A percentile compares a stretch with the other conserved stretches of the same genome.
Conservation (phyloP, 2,329 filamentous ascomycete genomes). For the Nectriaceae sp. region DNA sequence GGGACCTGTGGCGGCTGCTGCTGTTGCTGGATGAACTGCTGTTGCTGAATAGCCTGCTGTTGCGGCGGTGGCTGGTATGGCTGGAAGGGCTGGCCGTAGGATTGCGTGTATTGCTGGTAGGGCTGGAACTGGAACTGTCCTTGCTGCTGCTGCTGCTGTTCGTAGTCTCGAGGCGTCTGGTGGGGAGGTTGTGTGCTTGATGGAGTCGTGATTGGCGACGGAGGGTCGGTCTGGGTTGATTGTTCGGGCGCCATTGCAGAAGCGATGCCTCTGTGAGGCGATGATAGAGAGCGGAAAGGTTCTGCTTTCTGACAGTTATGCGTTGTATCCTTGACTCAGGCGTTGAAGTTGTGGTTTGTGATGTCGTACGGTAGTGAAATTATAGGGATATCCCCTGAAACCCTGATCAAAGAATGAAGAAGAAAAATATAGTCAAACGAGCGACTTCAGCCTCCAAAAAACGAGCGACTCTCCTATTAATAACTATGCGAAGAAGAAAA, state of each 20-base stretch:
- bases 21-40: conserved; percentile 10
- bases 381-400: too few relatives aligned
- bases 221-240: conserved; percentile 22
- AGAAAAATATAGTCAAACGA: background rate
- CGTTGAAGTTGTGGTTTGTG: too few relatives aligned
- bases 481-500: background rate
- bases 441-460: background rate
- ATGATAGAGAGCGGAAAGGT: too few relatives aligned
- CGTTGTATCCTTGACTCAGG: too few relatives aligned
- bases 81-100: conserved; percentile 12
- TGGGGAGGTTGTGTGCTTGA: too few relatives aligned
- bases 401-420: too few relatives aligned
- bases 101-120: conserved; percentile 12
- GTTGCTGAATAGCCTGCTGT: conserved; percentile 2
- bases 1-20: conserved; percentile 14
- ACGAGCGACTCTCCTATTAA: background rate
- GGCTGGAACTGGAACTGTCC: conserved; percentile 18
- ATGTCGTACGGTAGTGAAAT: too few relatives aligned
- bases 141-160: too few relatives aligned
- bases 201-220: background rate
- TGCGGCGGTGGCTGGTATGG: conserved; percentile 3
- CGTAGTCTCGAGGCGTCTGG: conserved; percentile 11
- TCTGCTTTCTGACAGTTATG: too few relatives aligned
- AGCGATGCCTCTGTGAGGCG: too few relatives aligned
- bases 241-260: conserved; percentile 25